Evolutionary conservation across 345 rosid species (phyloP).

Genomic region (Pseudoturritis turrita): DNA sequence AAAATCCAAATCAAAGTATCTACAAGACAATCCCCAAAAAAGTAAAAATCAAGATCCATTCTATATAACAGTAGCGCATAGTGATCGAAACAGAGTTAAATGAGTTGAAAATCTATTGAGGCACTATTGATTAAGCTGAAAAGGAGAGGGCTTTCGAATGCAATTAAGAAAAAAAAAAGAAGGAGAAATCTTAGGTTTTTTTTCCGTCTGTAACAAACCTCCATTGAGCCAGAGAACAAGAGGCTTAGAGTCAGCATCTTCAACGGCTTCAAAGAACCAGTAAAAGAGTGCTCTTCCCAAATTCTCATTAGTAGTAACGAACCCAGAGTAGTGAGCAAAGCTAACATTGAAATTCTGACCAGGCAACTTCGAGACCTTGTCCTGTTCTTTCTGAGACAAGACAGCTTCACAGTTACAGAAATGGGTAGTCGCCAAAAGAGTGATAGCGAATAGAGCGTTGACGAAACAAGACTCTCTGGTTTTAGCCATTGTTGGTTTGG

Average conservation of each 20-base stretch:
- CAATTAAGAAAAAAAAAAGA: background rate
- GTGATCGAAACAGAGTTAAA: background rate
- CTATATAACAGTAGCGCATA: background rate
- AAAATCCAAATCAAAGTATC: background rate
- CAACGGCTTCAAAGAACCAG: slow-evolving; percentile 75
- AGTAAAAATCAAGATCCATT: background rate
- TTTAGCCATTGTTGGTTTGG: slow-evolving; percentile 24
- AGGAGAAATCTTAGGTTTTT: background rate
- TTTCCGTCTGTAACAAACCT: slow-evolving; percentile 34
- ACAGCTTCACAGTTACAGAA: slow-evolving; percentile 23
- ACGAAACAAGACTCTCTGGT: slow-evolving; percentile 18
- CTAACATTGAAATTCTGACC: slow-evolving; percentile 60
- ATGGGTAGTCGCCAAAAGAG: slow-evolving; percentile 19
- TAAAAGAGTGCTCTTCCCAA: slow-evolving; percentile 77
- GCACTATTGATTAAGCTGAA: background rate
- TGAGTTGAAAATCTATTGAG: background rate
- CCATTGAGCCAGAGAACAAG: slow-evolving; percentile 90
- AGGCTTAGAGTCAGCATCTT: slow-evolving; percentile 80
- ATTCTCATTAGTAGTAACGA: slow-evolving; percentile 57
- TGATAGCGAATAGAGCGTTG: slow-evolving; percentile 16
- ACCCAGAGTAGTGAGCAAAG: slow-evolving; percentile 77
- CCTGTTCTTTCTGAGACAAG: slow-evolving; percentile 48
- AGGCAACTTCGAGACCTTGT: slow-evolving; percentile 57
- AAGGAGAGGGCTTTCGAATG: background rate
- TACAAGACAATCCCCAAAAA: background rate